Evolutionary conservation across 2,329 filamentous ascomycete genomes (phyloP).

Genomic region (Monosporascus sp.): DNA sequence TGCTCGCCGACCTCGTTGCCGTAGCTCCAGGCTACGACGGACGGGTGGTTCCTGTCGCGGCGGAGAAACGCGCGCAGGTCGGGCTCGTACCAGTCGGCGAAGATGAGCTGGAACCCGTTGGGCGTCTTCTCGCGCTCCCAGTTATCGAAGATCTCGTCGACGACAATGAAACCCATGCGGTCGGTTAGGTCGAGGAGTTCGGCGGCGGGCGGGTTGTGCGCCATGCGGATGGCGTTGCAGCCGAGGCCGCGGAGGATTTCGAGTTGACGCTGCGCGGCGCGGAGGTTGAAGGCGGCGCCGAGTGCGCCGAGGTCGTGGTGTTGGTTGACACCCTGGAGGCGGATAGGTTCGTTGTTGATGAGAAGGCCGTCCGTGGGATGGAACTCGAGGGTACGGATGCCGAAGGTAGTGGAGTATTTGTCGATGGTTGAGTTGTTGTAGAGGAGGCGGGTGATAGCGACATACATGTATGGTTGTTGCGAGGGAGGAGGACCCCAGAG

Average conservation of each 20-base stretch:
- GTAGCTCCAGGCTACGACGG: constrained; percentile 41
- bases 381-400: constrained; percentile 33
- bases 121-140: constrained; percentile 42
- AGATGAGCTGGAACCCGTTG: constrained; percentile 48
- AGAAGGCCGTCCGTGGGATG: constrained; percentile 17
- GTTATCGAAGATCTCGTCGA: constrained; percentile 50
- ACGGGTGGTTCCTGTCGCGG: constrained; percentile 50
- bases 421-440: constrained; percentile 27
- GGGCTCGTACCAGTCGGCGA: constrained; percentile 47
- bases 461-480: constrained; percentile 42
- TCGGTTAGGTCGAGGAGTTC: constrained; percentile 47
- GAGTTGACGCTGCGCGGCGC: constrained; percentile 43
- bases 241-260: constrained; percentile 46
- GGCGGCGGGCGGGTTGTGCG: constrained; percentile 48
- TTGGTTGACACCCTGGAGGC: constrained; percentile 42
- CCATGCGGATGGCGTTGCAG: constrained; percentile 43
- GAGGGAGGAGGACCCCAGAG: constrained; percentile 44
- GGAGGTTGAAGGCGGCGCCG: constrained; percentile 44
- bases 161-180: constrained; percentile 42
- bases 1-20: constrained; percentile 49
- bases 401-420: constrained; percentile 44
- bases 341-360: constrained; percentile 40
- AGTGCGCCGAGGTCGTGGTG: constrained; percentile 48
- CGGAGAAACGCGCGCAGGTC: constrained; percentile 47
- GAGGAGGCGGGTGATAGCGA: constrained; percentile 37